Percentiles rank a stretch among this genome's conserved stretches.
phyloP scores from a whole-genome alignment of 768 basidiomycete species.

The Albatrellus ellisii region DNA sequence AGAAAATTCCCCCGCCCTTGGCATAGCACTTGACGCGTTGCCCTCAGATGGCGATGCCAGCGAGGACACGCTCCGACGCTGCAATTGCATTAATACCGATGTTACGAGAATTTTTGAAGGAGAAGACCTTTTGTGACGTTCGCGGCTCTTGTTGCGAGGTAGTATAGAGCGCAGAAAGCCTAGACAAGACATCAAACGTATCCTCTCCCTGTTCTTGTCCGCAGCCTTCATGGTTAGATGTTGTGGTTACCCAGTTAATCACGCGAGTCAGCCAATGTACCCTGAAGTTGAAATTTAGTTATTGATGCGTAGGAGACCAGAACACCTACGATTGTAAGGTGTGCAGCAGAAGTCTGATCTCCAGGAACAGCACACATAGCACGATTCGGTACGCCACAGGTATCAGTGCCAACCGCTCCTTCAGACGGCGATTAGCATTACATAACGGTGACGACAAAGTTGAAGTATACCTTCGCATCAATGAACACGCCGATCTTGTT shows the following conservation, averaged over 20 bases:
- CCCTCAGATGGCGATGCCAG: background rate
- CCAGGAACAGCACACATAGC: slow-evolving; percentile 46
- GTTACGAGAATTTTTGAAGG: background rate
- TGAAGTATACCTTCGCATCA: slow-evolving; percentile 1
- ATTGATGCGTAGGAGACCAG: background rate
- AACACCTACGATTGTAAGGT: slow-evolving; percentile 46
- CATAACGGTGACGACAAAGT: background rate
- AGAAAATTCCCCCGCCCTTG: slow-evolving; percentile 12
- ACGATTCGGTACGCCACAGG: slow-evolving; percentile 48
- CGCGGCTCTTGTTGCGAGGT: slow-evolving; percentile 5
- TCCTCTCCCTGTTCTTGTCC: background rate
- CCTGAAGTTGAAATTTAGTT: slow-evolving; percentile 17
- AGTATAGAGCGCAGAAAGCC: slow-evolving; percentile 4
- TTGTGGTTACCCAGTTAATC: slow-evolving; percentile 31
- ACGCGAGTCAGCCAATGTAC: slow-evolving; percentile 33
- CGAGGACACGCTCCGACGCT: slow-evolving; percentile 5
- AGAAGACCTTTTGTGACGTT: slow-evolving; percentile 6
- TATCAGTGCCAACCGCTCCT: slow-evolving; percentile 36
- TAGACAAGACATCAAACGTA: background rate
- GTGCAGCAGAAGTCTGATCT: slow-evolving; percentile 48
- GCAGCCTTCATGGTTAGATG: slow-evolving; percentile 5
- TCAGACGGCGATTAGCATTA: slow-evolving; percentile 22
- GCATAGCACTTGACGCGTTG: background rate
- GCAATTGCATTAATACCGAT: background rate
- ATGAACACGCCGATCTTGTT: slow-evolving; percentile 9